Conservation (phyloP, 495 filamentous ascomycete genomes). For the Terfezia boudieri region DNA sequence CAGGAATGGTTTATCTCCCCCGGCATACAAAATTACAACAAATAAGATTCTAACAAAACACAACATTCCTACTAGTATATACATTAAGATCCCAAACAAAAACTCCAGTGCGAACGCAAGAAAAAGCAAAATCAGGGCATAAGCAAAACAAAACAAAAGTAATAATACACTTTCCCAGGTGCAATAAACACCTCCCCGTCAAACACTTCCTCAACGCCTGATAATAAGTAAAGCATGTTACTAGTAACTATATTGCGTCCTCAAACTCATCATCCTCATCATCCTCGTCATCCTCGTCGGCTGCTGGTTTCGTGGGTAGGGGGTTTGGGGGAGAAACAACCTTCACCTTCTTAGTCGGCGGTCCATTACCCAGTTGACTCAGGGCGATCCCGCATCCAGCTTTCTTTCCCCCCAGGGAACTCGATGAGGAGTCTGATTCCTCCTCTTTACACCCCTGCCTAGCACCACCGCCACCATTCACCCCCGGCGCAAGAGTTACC, state of each 20-base stretch:
- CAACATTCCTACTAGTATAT: no score
- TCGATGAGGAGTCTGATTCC: slow-evolving; percentile 22
- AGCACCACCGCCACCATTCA: slow-evolving; percentile 1
- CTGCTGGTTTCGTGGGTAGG: slow-evolving; percentile 3
- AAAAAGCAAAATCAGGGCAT: no score
- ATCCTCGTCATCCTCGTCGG: slow-evolving; percentile 26
- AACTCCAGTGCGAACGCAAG: no score
- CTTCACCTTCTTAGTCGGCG: slow-evolving; percentile 32
- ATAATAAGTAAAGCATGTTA: no score
- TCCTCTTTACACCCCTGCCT: slow-evolving; percentile 16
- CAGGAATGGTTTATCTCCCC: no score
- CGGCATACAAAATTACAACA: no score
- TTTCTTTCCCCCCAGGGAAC: slow-evolving; percentile 17
- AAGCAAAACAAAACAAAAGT: no score
- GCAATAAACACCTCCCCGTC: no score
- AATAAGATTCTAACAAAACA: no score
- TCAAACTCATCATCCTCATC: slow-evolving; percentile 43
- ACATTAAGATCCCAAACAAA: no score
- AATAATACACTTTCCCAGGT: no score
- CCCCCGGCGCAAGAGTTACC: slow-evolving; percentile 1
- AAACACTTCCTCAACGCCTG: no score
- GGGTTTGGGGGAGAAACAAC: slow-evolving; percentile 23
- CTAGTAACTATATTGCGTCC: slow-evolving; percentile 22
- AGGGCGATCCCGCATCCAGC: slow-evolving; percentile 17
- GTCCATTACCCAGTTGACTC: slow-evolving; percentile 23